Conservation (phyloP, 495 filamentous ascomycete genomes). For the Mytilinidion resinicola region DNA sequence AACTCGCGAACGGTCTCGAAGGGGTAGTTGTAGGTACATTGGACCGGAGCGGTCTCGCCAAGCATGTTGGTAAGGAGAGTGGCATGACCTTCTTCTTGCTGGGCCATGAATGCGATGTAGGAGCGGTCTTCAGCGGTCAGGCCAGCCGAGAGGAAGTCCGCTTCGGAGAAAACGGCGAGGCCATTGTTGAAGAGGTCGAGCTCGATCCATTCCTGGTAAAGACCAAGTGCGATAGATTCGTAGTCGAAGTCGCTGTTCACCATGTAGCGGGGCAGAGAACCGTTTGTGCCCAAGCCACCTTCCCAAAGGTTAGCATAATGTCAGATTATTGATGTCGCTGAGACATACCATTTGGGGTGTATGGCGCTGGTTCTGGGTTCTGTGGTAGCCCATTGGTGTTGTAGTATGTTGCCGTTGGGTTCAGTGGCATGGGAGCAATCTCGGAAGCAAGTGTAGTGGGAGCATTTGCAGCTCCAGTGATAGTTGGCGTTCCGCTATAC, state of each 20-base stretch:
- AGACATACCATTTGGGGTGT: slow-evolving; percentile 55
- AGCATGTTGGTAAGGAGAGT: slow-evolving; percentile 77
- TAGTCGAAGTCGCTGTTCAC: slow-evolving; percentile 37
- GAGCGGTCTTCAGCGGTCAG: slow-evolving; percentile 61
- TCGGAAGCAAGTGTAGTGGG: slow-evolving; percentile 24
- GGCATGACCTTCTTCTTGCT: slow-evolving; percentile 78
- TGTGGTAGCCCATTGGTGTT: slow-evolving; percentile 64
- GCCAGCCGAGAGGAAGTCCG: slow-evolving; percentile 65
- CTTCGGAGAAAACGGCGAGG: slow-evolving; percentile 59
- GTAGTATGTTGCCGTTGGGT: slow-evolving; percentile 49
- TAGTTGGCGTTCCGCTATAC: slow-evolving; percentile 34
- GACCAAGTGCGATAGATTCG: slow-evolving; percentile 45
- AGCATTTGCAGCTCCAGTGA: slow-evolving; percentile 33
- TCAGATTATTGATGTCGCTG: neutral
- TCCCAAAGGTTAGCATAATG: neutral
- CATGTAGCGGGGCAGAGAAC: slow-evolving; percentile 61
- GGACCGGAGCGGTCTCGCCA: slow-evolving; percentile 61
- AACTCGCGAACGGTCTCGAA: slow-evolving; percentile 70
- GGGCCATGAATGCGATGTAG: slow-evolving; percentile 76
- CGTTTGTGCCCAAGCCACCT: slow-evolving; percentile 70
- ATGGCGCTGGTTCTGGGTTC: slow-evolving; percentile 61
- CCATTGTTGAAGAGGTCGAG: slow-evolving; percentile 82
- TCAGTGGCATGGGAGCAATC: slow-evolving; percentile 31
- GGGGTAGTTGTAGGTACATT: slow-evolving; percentile 81
- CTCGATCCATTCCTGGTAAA: slow-evolving; percentile 85